Evolutionary conservation across 2,329 filamentous ascomycete genomes (phyloP), one percentile per base, ranked within the genome.

Genomic region (Verticillium zaregamsianum): DNA sequence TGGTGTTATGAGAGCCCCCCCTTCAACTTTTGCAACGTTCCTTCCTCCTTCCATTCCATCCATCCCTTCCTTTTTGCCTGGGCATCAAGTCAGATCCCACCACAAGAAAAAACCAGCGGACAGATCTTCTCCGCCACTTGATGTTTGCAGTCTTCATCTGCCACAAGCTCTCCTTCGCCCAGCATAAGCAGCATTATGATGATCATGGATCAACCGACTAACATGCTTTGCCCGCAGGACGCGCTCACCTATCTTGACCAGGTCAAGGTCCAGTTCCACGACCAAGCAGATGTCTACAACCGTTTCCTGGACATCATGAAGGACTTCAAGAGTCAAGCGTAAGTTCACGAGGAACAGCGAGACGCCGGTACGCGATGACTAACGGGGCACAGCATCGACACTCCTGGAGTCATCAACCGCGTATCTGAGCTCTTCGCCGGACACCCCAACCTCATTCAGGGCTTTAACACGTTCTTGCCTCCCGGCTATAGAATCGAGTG

Each of bases 241-340:
- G 95, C 95, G 35, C 83, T 99, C 55, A 97, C 93, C 70, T 99
- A 99, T 72, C 86, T 99, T 28, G 95, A 99, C 72, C 95, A 98
- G 76, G 95, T 99, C 66, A 99, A 99, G 77, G 93, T 98, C 32
- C 93, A 97, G 71, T 99, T 99, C 69, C 91, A 93, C 64, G 94
- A 98, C 66, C 93, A 97, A 68, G 93, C 95, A 4, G 94, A 98
- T 74, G 95, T 99, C 0, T 99, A 99, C 71, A 98, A 98, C 71
- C 85, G 91, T 40, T 98, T 99, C 69, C 79, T 99, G 55, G 95
- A 99, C 69, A 99, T 99, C 57, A 99, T 99, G 95, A 99, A 99
- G 72, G 95, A 99, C 69, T 99, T 99, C 75, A 99, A 99, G 78
- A 97, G 93, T 70, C 94, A 97, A 78, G 93, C 93, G 86, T 93